Evolutionary conservation across 2,329 filamentous ascomycete genomes (phyloP), one percentile per base, ranked within the genome.

Genomic region (Colletotrichum sp.): DNA sequence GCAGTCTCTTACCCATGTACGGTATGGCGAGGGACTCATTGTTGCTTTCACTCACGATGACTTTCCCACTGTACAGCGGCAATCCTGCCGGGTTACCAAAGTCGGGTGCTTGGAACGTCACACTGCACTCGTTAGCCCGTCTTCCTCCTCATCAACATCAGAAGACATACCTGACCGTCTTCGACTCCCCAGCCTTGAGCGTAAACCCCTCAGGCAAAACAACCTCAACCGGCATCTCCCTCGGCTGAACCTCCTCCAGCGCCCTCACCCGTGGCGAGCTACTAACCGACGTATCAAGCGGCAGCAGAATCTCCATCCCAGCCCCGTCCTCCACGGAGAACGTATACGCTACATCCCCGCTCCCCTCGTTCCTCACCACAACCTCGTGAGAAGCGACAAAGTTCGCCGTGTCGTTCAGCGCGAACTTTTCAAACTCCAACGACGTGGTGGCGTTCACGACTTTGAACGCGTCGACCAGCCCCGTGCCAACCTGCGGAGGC

Each of bases 381-480:
- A 81, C 62, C 6, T 78, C 69, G 73, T 79, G 77, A 14, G 78
- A 77, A 43, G 71, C 77, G 28, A 79, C 79, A 71, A 87, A 84
- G 74, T 85, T 78, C 32, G 82, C 80, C 3, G 86, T 87, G 73
- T 88, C 87, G 72, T 88, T 88, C 72, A 88, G 83, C 8, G 82
- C 81, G 32, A 88, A 81, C 74, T 83, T 85, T 24, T 83, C 82
- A 6, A 83, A 84, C 14, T 82, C 81, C 28, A 88, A 77, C 16
- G 79, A 74, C 4, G 84, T 85, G 2, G 76, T 83, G 32, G 85
- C 82, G 43, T 84, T 81, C 14, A 87, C 80, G 6, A 86, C 82
- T 71, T 86, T 84, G 71, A 82, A 84, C n/a, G 84, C 85, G 71
- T 87, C 82, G 52, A 88, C 80, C 5, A 87, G 81, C 14, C 86